Conservation (phyloP, 1,284 basidiomycete species). For the Tilletiaria anomala region DNA sequence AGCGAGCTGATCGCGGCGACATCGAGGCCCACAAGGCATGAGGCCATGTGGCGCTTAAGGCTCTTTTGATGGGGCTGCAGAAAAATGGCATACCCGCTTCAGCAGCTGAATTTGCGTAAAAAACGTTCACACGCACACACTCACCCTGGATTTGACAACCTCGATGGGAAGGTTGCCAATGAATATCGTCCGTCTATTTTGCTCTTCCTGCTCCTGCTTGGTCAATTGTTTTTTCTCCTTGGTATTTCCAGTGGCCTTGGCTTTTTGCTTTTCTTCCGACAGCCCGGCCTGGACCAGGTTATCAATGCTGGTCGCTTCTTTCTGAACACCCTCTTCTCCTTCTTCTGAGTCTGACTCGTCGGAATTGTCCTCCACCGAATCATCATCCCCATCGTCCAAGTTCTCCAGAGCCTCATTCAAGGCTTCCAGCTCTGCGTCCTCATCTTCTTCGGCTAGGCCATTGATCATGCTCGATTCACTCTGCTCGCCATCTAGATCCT, state of each 20-base stretch:
- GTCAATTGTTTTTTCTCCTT: background rate
- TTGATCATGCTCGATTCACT: no score
- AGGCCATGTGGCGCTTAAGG: slow-evolving; percentile 38
- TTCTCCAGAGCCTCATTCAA: no score
- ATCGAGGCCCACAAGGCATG: slow-evolving; percentile 22
- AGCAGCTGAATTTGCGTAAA: background rate
- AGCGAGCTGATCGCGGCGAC: slow-evolving; percentile 19
- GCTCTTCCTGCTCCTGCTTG: slow-evolving; percentile 13
- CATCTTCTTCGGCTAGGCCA: no score
- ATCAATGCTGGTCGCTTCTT: slow-evolving; percentile 12
- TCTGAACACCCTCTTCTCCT: slow-evolving; percentile 5
- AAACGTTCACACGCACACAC: slow-evolving; percentile 6
- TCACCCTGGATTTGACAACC: slow-evolving; percentile 59
- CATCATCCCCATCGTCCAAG: slow-evolving; percentile 5
- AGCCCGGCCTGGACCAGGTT: background rate
- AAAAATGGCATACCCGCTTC: slow-evolving; percentile 3
- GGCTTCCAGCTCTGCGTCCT: no score
- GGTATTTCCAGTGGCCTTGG: background rate
- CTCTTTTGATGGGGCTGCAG: slow-evolving; percentile 27
- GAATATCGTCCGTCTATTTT: slow-evolving; percentile 73
- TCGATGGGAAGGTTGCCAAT: slow-evolving; percentile 77
- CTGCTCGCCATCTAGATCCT: no score
- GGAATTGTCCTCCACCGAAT: slow-evolving; percentile 5
- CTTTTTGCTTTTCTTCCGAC: background rate
- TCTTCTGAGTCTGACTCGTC: slow-evolving; percentile 12